Evolutionary conservation across 2,329 filamentous ascomycete genomes (phyloP).

Genomic region (Drechslerella dactyloides): DNA sequence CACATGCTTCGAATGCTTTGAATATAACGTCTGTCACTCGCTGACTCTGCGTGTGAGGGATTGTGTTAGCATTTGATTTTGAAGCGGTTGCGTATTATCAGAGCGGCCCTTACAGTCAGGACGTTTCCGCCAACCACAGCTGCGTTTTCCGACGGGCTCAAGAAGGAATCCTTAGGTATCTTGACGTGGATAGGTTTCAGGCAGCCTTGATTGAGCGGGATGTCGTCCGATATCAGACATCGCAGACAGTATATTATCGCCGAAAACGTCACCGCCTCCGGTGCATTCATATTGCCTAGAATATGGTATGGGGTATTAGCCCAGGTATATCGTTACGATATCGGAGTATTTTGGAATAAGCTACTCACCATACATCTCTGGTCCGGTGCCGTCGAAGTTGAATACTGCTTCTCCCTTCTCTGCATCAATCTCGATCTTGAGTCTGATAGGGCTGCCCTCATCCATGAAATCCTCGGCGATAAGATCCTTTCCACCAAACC

Average conservation of each 20-base stretch:
- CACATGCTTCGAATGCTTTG: conserved; percentile 78
- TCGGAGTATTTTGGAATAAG: conserved; percentile 14
- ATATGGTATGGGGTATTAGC: neutral
- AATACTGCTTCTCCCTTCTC: conserved; percentile 78
- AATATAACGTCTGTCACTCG: conserved; percentile 83
- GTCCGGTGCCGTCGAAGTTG: conserved; percentile 78
- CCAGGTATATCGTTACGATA: conserved; percentile 5
- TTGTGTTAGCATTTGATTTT: neutral
- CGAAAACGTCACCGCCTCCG: conserved; percentile 79
- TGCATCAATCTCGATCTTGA: conserved; percentile 76
- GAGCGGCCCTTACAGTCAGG: conserved; percentile 64
- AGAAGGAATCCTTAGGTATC: conserved; percentile 74
- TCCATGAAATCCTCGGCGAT: conserved; percentile 84
- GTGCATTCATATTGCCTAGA: conserved; percentile 75
- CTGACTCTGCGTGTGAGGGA: conserved; percentile 62
- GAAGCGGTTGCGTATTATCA: neutral
- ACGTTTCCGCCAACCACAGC: conserved; percentile 86
- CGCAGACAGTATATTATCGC: conserved; percentile 87
- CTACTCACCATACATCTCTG: conserved; percentile 72
- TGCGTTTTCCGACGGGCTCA: conserved; percentile 76
- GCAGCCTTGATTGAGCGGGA: conserved; percentile 86
- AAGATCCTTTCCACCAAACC: conserved; percentile 74
- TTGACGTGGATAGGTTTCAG: conserved; percentile 75
- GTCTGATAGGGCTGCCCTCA: conserved; percentile 77
- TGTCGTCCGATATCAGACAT: conserved; percentile 78